These are phyloP conservation scores for Turnera subulata DNA, from an alignment of 345 rosid species.

Conservation along the genomic window DNA sequence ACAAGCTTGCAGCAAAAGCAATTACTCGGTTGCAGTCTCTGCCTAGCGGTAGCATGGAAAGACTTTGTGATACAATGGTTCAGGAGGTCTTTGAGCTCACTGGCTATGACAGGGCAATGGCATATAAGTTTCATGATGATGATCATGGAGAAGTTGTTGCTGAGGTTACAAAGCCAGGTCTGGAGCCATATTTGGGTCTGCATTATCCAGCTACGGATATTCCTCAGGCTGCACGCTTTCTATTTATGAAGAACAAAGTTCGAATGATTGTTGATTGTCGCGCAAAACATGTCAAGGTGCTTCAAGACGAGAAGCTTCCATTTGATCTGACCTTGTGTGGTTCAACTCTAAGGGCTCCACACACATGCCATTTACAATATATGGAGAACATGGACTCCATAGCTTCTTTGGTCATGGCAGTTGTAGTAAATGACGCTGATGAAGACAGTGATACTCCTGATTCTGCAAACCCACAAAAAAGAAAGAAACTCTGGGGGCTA, in stretches of 20 bases:
- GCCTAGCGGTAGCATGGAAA: conserved; percentile 82
- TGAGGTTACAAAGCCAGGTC: conserved; percentile 78
- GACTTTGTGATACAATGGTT: conserved; percentile 91
- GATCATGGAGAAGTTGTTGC: conserved; percentile 97
- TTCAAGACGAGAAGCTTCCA: conserved; percentile 85
- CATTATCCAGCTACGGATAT: conserved; percentile 98
- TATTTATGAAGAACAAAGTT: conserved; percentile 94
- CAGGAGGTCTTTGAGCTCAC: conserved; percentile 95
- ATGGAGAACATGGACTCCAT: conserved; percentile 94
- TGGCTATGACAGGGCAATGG: conserved; percentile 94
- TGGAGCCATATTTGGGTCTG: conserved; percentile 93
- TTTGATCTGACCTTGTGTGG: conserved; percentile 84
- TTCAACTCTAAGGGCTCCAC: conserved; percentile 92
- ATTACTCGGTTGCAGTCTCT: conserved; percentile 79
- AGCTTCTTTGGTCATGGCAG: conserved; percentile 96
- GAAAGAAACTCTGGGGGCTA: conserved; percentile 91
- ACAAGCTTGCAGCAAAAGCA: conserved; percentile 97
- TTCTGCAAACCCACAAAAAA: conserved; percentile 53
- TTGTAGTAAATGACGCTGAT: conserved; percentile 76
- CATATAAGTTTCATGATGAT: conserved; percentile 94
- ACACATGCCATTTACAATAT: conserved; percentile 85
- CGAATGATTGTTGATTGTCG: conserved; percentile 91
- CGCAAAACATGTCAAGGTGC: conserved; percentile 81
- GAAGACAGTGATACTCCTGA: conserved; percentile 47
- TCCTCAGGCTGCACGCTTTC: conserved; percentile 92